These are phyloP conservation scores for Cordyceps cateniannulata DNA, from an alignment of 2,329 filamentous ascomycete genomes.

Conservation along the genomic window DNA sequence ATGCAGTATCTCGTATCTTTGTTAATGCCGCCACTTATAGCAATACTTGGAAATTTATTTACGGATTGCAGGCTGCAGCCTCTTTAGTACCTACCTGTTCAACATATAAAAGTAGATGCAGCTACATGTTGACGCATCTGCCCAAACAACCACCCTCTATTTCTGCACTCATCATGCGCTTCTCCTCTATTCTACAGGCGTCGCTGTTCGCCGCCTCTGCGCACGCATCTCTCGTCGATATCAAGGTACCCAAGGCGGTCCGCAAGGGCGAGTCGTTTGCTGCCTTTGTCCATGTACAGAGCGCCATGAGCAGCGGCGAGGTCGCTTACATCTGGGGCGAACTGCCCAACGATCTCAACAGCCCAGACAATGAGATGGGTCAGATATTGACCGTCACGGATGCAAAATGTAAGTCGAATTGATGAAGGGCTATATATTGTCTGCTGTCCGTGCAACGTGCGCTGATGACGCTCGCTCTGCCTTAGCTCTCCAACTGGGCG, in stretches of 20 bases:
- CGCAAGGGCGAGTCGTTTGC: slow-evolving; percentile 7
- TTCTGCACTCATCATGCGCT: neutral
- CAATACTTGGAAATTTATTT: neutral
- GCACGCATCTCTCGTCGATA: slow-evolving; percentile 2
- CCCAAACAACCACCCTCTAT: too few species aligned
- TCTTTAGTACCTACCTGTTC: neutral
- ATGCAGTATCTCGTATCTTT: neutral
- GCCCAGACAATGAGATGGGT: slow-evolving; percentile 1
- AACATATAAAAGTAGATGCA: neutral
- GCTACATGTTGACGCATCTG: neutral
- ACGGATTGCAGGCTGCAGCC: neutral
- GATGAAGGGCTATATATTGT: neutral
- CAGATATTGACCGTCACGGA: slow-evolving; percentile 4
- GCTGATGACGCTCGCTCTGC: too few species aligned
- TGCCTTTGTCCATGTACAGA: slow-evolving; percentile 8
- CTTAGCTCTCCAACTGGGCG: slow-evolving; percentile 2
- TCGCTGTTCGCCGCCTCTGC: neutral
- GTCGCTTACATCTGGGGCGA: slow-evolving; percentile 8
- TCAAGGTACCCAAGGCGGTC: slow-evolving; percentile 5
- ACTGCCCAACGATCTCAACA: slow-evolving; percentile 2
- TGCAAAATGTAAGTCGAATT: slow-evolving; percentile 1
- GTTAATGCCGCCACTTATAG: slow-evolving; percentile 1
- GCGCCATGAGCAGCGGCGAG: slow-evolving; percentile 8
- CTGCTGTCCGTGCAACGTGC: too few species aligned
- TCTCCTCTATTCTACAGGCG: neutral